Evolutionary conservation across 306 rosid genomes (phyloP).

Genomic region (Begonia peltatifolia): DNA sequence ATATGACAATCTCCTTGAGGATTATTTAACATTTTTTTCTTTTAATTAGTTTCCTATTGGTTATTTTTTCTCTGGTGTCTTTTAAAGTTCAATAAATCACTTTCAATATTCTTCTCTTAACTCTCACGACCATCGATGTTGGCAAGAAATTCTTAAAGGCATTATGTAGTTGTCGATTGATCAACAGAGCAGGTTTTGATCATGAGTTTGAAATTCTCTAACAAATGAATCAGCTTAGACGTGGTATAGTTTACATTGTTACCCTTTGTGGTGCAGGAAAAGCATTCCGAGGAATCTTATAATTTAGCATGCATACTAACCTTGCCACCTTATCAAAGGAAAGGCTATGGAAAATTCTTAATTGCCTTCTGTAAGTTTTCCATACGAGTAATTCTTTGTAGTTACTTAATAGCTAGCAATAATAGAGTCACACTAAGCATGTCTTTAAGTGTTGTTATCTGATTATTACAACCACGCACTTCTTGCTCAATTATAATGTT

Average conservation of each 20-base stretch:
- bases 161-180: no score
- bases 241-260: background rate
- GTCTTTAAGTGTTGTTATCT: no score
- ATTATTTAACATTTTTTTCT: no score
- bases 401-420: background rate
- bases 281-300: conserved; percentile 97
- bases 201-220: background rate
- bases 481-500: conserved; percentile 1
- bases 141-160: no score
- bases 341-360: conserved; percentile 97
- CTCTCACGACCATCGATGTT: no score
- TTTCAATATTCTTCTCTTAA: no score
- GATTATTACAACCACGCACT: background rate
- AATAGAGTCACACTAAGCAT: no score
- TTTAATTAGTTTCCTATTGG: no score
- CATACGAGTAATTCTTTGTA: background rate
- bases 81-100: no score
- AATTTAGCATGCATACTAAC: conserved; percentile 96
- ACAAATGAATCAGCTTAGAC: background rate
- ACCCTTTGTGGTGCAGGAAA: conserved; percentile 49
- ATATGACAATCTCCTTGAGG: no score
- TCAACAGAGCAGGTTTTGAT: no score
- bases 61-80: no score
- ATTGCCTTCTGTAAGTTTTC: conserved; percentile 84
- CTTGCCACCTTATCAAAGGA: conserved; percentile 98